Conservation (phyloP, 805 yeast genomes). For the Yarrowia alimentaria region DNA sequence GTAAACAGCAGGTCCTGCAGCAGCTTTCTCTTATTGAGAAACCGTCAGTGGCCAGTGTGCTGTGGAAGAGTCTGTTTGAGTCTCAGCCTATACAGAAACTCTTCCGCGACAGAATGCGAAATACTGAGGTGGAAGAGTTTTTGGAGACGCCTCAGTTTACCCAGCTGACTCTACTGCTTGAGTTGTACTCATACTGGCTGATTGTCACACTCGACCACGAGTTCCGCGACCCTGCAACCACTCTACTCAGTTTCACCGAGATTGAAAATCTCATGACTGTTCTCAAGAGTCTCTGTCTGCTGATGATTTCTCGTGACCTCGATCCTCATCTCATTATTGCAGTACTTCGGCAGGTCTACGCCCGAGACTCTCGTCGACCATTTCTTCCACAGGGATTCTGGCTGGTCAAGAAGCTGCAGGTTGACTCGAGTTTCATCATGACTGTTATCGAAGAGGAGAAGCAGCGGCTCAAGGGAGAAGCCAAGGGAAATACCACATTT, state of each 20-base stretch:
- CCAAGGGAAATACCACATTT: neutral
- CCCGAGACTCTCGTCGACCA: constrained; percentile 60
- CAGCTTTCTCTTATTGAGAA: constrained; percentile 14
- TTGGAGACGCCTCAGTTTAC: constrained; percentile 31
- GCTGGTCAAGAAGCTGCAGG: constrained; percentile 44
- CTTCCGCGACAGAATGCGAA: constrained; percentile 29
- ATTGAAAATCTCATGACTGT: constrained; percentile 48
- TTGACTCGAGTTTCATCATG: constrained; percentile 43
- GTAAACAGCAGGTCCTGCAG: constrained; percentile 11
- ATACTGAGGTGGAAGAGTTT: constrained; percentile 29
- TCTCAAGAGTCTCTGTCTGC: constrained; percentile 51
- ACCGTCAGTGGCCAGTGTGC: constrained; percentile 14
- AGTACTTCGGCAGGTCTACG: constrained; percentile 61
- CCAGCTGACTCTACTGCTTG: constrained; percentile 45
- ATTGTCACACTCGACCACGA: constrained; percentile 66
- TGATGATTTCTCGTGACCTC: constrained; percentile 41
- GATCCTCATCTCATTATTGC: constrained; percentile 30
- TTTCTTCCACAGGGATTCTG: constrained; percentile 55
- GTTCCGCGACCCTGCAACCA: constrained; percentile 45
- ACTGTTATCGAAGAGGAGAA: constrained; percentile 49
- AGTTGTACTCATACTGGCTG: constrained; percentile 64
- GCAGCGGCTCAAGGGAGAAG: constrained; percentile 32
- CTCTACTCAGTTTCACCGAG: constrained; percentile 44
- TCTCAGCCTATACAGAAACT: constrained; percentile 30
- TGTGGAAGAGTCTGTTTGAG: constrained; percentile 12